Evolutionary conservation across 2,329 filamentous ascomycete species (phyloP), one percentile per base, ranked within the genome.

Genomic region (Diaporthe citriasiana): DNA sequence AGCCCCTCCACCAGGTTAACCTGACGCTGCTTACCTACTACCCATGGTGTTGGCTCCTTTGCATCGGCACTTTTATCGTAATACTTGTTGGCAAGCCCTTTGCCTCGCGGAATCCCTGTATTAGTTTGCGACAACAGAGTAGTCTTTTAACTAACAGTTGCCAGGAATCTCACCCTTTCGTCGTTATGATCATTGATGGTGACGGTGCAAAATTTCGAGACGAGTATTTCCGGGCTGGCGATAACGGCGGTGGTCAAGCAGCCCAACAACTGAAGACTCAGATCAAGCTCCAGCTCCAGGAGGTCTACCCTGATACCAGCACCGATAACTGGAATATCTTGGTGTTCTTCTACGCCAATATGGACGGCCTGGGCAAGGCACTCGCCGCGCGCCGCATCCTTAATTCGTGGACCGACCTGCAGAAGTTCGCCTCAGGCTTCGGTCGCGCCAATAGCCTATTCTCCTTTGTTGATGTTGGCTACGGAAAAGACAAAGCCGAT

Each of bases 151-250:
- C 27, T 53, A 27, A 69, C 4, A 47, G 42, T 4, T 40, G 35
- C 27, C 71, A 83, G 81, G 81, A 83, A 65, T 79, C 80, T 35
- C 78, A 78, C 22, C 78, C 79, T 0, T 82, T 83, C 47, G 82
- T 80, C 13, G 81, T 80, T 50, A 79, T 80, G 35, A 78, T 83
- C 56, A 79, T 84, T 27, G 82, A 84, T 35, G 82, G 82, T 22
- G 82, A 83, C 42, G 82, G 82, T 2, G 81, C 81, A 17, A 74
- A 82, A 25, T 84, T 84, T 57, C 77, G 78, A 27, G 81, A 83
- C 17, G 78, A 80, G 5, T 77, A 82, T 40, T 79, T 83, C 33
- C 76, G 75, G 30, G 75, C 71, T 10, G 81, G 82, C 19, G 79
- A 80, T 17, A 79, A 82, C 13, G 82, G 82, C 35, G 82, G 82